phyloP scores from a whole-genome alignment of 2,329 filamentous ascomycete genomes.

The Phyllosticta citribraziliensis region DNA sequence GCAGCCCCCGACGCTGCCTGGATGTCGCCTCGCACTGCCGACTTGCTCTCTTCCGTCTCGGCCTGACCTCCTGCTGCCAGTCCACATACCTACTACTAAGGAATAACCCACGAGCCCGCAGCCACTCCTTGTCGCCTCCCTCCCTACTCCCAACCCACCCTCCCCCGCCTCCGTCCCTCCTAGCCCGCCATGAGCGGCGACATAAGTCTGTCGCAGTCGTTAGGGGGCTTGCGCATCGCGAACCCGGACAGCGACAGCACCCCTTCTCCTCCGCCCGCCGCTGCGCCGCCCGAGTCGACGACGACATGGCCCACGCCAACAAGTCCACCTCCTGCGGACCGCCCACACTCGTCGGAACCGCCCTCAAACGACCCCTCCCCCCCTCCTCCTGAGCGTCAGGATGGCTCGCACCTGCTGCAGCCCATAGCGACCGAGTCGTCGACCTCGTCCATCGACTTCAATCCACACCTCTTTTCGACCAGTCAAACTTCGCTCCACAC shows the following conservation, averaged over 20 bases:
- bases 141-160: not conserved
- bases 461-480: slow-evolving; percentile 30
- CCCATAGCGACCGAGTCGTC: slow-evolving; percentile 19
- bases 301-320: not conserved
- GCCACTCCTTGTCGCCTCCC: not conserved
- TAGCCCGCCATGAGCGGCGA: slow-evolving; percentile 68
- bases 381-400: slow-evolving; percentile 21
- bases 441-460: slow-evolving; percentile 29
- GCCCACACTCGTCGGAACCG: slow-evolving; percentile 21
- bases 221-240: slow-evolving; percentile 91
- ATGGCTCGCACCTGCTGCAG: slow-evolving; percentile 21
- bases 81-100: too few relatives aligned
- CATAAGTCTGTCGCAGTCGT: slow-evolving; percentile 80
- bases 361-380: slow-evolving; percentile 31
- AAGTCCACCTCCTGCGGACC: slow-evolving; percentile 12
- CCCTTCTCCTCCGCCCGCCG: slow-evolving; percentile 19
- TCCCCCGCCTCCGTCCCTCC: not conserved
- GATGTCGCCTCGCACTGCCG: slow-evolving; percentile 5
- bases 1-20: slow-evolving; percentile 6
- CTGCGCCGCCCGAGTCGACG: slow-evolving; percentile 5
- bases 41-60: not conserved
- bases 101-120: not conserved
- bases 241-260: slow-evolving; percentile 72
- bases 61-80: not conserved
- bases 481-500: slow-evolving; percentile 11